These are phyloP conservation scores for Penicillium simplicissimum DNA, from an alignment of 495 filamentous ascomycete species.

Conservation along the genomic window DNA sequence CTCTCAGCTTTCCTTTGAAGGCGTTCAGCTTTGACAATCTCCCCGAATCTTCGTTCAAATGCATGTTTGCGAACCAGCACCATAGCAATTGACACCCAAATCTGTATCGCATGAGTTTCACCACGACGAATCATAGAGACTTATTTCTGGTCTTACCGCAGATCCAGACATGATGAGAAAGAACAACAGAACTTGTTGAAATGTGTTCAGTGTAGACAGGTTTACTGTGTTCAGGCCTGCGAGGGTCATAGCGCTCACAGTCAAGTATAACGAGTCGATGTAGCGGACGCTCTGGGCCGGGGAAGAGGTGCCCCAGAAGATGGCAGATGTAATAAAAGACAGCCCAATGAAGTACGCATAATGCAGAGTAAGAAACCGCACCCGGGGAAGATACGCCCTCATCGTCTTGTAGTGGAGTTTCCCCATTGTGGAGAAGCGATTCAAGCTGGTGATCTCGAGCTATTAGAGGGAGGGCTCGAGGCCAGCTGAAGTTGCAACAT, in stretches of 20 bases:
- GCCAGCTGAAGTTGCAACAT: no score
- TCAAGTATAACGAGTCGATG: constrained; percentile 5
- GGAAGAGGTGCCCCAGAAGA: constrained; percentile 8
- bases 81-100: constrained; percentile 8
- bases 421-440: neutral
- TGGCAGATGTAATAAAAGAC: neutral
- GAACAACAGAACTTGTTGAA: constrained; percentile 4
- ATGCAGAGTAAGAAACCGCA: constrained; percentile 4
- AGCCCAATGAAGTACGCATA: constrained; percentile 10
- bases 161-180: constrained; percentile 6
- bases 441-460: neutral
- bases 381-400: neutral
- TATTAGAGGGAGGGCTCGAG: no score
- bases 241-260: constrained; percentile 9
- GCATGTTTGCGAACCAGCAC: constrained; percentile 1
- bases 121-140: neutral
- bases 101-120: neutral
- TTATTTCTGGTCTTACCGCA: neutral
- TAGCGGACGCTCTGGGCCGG: constrained; percentile 7
- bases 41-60: constrained; percentile 2
- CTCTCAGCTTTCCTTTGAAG: neutral
- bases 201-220: constrained; percentile 7
- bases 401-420: neutral
- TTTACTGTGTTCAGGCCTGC: constrained; percentile 10
- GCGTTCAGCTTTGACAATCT: constrained; percentile 4